Evolutionary conservation across 495 filamentous ascomycete genomes (phyloP), one percentile per base, ranked within the genome.

Genomic region (Pyrenopolyporus hunteri): DNA sequence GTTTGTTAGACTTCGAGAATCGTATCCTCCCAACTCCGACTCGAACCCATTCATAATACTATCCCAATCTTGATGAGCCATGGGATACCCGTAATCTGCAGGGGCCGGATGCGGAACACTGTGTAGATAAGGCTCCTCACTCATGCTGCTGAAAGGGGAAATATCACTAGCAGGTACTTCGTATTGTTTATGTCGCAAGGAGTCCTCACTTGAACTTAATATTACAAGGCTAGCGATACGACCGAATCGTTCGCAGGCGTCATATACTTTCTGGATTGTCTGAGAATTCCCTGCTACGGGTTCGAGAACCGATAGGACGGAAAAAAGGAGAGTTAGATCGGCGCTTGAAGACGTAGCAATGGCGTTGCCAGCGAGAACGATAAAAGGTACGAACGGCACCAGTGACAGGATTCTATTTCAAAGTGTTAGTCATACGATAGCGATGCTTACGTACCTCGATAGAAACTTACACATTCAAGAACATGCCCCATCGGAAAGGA

Each of bases 351-450:
- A 75, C 2, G 76, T 79, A 59, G 82, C 79, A 45, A 89, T 83
- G 5, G 83, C 76, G 64, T 89, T 82, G 74, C 86, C 87, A 70
- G 88, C 88, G 5, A 89, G 71, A 3, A 89, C 82, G 36, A 87
- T 85, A 64, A 87, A 85, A 0, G 86, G 85, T n/a, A 83, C 80
- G 55, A 89, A 87, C 4, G 86, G 87, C 6, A 82, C 78, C 46
- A 84, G 75, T 26, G 48, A 66, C 10, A 68, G 6, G 20, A 59
- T 47, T 9, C 66, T 68, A 25, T 46, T 11, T 4, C 19, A 10
- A 10, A 1, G 6, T 14, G 43, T 66, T 25, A 66, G 23, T 16
- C 3, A 7, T n/a, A 29, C 14, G n/a, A 28, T 1, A 22, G 31
- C 17, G 6, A 23, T 9, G 2, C 3, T 11, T n/a, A n/a, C n/a